Percentiles rank a stretch among this genome's conserved stretches.
These are phyloP conservation scores for Rhizoclosmatium globosum DNA, from an alignment of 192 early-diverging fungal species.

Conservation along the genomic window DNA sequence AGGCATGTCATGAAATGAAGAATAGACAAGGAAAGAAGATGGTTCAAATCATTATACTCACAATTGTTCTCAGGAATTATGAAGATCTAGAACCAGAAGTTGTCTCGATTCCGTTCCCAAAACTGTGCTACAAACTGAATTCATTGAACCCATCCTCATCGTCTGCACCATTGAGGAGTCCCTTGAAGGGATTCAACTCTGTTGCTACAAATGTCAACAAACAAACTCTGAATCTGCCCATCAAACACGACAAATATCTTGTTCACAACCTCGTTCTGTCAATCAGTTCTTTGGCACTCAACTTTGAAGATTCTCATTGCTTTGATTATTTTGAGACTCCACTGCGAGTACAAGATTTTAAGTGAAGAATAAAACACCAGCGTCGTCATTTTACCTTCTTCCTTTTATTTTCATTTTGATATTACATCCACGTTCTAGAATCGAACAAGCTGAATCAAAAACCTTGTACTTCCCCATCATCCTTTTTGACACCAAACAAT, in stretches of 20 bases:
- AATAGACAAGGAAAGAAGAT: too few species aligned
- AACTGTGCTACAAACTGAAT: background rate
- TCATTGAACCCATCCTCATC: background rate
- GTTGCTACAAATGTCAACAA: background rate
- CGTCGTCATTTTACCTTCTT: too few species aligned
- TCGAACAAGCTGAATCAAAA: too few species aligned
- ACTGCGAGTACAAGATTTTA: background rate
- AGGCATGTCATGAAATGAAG: too few species aligned
- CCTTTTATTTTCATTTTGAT: too few species aligned
- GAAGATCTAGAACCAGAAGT: too few species aligned
- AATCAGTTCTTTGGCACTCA: background rate
- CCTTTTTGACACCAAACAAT: too few species aligned
- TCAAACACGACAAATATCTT: background rate
- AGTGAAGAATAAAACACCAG: background rate
- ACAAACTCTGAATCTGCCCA: background rate
- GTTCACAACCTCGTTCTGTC: background rate
- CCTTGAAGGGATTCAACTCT: background rate
- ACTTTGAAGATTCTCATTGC: background rate
- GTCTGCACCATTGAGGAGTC: background rate
- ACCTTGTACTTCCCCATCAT: too few species aligned
- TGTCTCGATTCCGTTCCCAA: too few species aligned
- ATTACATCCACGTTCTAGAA: too few species aligned
- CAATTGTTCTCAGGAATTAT: too few species aligned
- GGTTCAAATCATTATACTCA: too few species aligned
- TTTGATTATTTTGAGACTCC: background rate